These are phyloP conservation scores for Sporisorium exsertum DNA, from an alignment of 1,284 basidiomycete genomes.

Conservation along the genomic window DNA sequence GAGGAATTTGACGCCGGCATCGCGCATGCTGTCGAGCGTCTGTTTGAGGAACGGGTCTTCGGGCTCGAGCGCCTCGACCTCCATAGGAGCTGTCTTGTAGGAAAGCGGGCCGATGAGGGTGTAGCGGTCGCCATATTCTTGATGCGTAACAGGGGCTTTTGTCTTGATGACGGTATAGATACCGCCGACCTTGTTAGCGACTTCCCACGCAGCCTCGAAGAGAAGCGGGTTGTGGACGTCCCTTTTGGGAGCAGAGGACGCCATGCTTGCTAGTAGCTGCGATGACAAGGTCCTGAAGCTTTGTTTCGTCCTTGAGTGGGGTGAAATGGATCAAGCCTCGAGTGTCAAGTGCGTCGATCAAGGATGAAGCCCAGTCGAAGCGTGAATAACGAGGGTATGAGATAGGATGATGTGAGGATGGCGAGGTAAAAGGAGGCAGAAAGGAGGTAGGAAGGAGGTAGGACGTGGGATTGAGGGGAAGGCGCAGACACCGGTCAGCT, in stretches of 20 bases:
- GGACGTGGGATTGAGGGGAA: neutral
- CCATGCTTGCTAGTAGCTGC: constrained; percentile 21
- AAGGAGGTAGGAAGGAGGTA: no score
- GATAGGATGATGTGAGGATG: neutral
- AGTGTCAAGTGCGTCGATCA: neutral
- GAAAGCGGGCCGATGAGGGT: constrained; percentile 91
- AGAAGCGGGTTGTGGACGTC: constrained; percentile 64
- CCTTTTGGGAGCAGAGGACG: constrained; percentile 37
- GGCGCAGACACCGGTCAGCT: neutral
- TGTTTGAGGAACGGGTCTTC: constrained; percentile 56
- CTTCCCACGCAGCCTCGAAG: constrained; percentile 67
- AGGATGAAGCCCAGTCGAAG: neutral
- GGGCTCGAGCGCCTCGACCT: constrained; percentile 93
- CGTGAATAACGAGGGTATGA: neutral
- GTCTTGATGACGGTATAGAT: constrained; percentile 99
- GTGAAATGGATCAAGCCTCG: neutral
- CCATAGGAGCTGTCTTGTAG: constrained; percentile 98
- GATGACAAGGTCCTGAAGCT: neutral
- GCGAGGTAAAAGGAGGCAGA: neutral
- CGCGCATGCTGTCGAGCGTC: constrained; percentile 63
- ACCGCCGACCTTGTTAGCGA: constrained; percentile 79
- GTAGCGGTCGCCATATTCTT: constrained; percentile 77
- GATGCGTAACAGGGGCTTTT: constrained; percentile 95
- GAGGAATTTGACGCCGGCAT: constrained; percentile 88
- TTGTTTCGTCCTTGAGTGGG: neutral